These are phyloP conservation scores for Vickermania ingenoplastis DNA, from an alignment of 208 protist species.

Conservation along the genomic window DNA sequence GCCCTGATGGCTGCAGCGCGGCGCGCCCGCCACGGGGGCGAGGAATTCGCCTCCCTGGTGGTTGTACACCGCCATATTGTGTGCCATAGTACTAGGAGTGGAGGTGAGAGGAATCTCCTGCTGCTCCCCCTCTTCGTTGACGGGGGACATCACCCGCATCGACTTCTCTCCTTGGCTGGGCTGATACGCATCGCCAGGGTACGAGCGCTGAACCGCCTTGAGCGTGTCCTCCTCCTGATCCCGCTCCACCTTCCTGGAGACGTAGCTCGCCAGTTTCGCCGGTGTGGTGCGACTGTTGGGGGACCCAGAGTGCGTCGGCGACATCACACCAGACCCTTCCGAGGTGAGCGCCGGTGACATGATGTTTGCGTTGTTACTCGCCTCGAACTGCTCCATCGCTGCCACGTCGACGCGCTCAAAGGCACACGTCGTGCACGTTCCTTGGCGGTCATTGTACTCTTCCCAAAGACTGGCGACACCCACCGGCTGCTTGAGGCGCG, in stretches of 20 bases:
- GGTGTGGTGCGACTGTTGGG: background rate
- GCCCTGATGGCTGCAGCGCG: background rate
- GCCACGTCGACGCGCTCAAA: background rate
- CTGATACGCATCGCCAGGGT: background rate
- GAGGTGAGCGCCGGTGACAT: background rate
- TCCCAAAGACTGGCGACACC: background rate
- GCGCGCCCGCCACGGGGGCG: background rate
- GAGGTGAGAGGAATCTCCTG: background rate
- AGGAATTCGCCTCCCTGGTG: background rate
- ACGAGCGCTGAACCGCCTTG: background rate
- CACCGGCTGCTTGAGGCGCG: constrained; percentile 31
- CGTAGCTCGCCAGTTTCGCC: background rate
- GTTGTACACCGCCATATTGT: background rate
- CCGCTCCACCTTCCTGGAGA: background rate
- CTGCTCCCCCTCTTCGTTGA: background rate
- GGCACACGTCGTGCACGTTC: background rate
- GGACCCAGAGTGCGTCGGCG: background rate
- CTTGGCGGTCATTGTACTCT: background rate
- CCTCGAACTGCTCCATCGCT: background rate
- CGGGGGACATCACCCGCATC: background rate
- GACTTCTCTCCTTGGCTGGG: background rate
- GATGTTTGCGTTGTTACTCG: background rate
- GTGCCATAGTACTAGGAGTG: background rate
- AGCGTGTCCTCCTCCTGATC: background rate
- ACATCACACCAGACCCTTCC: background rate